phyloP scores from a whole-genome alignment of 768 basidiomycete species.

The Hemileccinum rubropunctum region DNA sequence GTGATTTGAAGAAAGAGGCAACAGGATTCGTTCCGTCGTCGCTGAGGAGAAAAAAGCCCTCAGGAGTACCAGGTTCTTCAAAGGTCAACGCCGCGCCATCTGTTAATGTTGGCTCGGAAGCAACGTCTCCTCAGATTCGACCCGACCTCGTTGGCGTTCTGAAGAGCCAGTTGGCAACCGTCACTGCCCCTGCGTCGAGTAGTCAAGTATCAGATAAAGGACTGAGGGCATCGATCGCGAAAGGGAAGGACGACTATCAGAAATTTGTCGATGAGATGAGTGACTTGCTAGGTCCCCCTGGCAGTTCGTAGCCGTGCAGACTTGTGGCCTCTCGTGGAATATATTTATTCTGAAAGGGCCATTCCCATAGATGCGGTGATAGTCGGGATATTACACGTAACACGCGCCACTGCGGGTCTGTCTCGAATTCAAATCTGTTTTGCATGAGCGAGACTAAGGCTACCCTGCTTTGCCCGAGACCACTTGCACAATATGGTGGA shows the following conservation, averaged over 20 bases:
- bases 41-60: constrained; percentile 69
- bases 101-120: constrained; percentile 33
- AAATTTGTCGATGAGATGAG: constrained; percentile 77
- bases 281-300: constrained; percentile 49
- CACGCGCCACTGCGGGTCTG: not conserved
- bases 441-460: constrained; percentile 35
- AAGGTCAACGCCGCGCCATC: constrained; percentile 67
- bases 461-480: constrained; percentile 64
- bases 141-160: constrained; percentile 67
- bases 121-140: constrained; percentile 38
- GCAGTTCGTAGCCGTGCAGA: constrained; percentile 9
- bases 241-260: constrained; percentile 65
- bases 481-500: constrained; percentile 58
- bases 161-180: constrained; percentile 56
- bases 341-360: too few relatives aligned
- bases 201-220: constrained; percentile 15
- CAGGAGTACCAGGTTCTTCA: constrained; percentile 32
- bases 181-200: constrained; percentile 20
- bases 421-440: not conserved
- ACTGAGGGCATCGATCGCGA: constrained; percentile 28
- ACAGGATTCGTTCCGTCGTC: constrained; percentile 87
- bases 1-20: constrained; percentile 93
- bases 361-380: not conserved
- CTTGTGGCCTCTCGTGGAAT: too few relatives aligned
- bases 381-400: not conserved